Conservation (phyloP, 192 early-diverging fungal species). For the Entomortierella chlamydospora region DNA sequence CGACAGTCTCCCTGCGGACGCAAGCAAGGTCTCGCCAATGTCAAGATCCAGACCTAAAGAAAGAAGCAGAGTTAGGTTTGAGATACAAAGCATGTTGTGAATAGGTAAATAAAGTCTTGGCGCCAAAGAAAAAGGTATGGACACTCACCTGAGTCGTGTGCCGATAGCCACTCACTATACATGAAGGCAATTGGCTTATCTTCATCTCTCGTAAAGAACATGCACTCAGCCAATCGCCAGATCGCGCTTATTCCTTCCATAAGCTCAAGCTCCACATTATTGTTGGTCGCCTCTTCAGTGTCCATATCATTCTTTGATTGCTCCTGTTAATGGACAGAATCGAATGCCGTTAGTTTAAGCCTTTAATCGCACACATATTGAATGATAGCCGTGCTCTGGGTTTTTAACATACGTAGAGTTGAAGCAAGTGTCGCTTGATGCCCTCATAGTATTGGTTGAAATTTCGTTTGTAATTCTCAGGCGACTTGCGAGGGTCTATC, state of each 20-base stretch:
- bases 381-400: background rate
- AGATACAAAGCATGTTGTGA: background rate
- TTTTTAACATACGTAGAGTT: constrained; percentile 21
- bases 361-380: background rate
- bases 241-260: constrained; percentile 26
- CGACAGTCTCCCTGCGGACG: background rate
- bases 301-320: constrained; percentile 22
- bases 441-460: constrained; percentile 32
- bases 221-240: constrained; percentile 38
- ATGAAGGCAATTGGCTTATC: constrained; percentile 37
- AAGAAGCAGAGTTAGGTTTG: background rate
- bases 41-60: constrained; percentile 18
- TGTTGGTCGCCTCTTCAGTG: constrained; percentile 1
- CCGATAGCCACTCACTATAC: constrained; percentile 29
- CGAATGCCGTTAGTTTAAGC: background rate
- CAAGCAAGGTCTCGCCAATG: constrained; percentile 20
- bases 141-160: constrained; percentile 17
- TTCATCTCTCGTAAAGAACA: constrained; percentile 37
- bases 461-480: constrained; percentile 15
- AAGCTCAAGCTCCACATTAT: constrained; percentile 15
- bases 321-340: constrained; percentile 2
- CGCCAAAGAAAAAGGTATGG: too few species aligned
- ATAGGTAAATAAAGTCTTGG: background rate
- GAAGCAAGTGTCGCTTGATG: constrained; percentile 18
- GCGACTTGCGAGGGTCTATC: constrained; percentile 19